These are phyloP conservation scores for Groenewaldozyma auringiensis DNA, from an alignment of 1,139 yeast genomes.

Conservation along the genomic window DNA sequence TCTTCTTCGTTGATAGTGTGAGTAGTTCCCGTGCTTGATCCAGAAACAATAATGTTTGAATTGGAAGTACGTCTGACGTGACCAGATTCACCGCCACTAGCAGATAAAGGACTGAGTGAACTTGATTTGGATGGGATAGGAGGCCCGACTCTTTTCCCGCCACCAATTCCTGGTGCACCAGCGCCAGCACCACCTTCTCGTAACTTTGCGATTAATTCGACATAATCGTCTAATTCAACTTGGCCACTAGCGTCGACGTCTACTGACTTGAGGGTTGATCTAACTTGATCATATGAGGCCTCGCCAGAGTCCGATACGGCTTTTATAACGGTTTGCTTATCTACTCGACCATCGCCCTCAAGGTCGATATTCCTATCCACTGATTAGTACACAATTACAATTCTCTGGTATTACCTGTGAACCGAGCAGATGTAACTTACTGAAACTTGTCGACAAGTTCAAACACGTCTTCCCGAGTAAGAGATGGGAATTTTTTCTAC, in stretches of 20 bases:
- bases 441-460: conserved; percentile 71
- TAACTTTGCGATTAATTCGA: conserved; percentile 50
- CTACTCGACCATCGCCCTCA: conserved; percentile 94
- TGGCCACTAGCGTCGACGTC: conserved; percentile 95
- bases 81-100: conserved; percentile 7
- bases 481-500: conserved; percentile 69
- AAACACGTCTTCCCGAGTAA: conserved; percentile 82
- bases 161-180: conserved; percentile 2
- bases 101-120: neutral
- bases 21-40: conserved; percentile 79
- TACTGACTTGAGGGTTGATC: conserved; percentile 85
- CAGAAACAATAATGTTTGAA: conserved; percentile 65
- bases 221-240: conserved; percentile 93
- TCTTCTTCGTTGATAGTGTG: conserved; percentile 98
- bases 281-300: conserved; percentile 82
- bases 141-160: conserved; percentile 4
- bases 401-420: neutral
- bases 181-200: conserved; percentile 20
- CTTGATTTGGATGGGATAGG: neutral
- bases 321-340: conserved; percentile 82
- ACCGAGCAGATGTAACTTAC: conserved; percentile 12
- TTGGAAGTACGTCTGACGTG: conserved; percentile 9
- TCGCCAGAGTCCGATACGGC: conserved; percentile 72
- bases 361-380: conserved; percentile 56
- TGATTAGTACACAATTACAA: neutral